Evolutionary conservation across 1,284 basidiomycete genomes (phyloP).

Genomic region (Trichosporon inkin): DNA sequence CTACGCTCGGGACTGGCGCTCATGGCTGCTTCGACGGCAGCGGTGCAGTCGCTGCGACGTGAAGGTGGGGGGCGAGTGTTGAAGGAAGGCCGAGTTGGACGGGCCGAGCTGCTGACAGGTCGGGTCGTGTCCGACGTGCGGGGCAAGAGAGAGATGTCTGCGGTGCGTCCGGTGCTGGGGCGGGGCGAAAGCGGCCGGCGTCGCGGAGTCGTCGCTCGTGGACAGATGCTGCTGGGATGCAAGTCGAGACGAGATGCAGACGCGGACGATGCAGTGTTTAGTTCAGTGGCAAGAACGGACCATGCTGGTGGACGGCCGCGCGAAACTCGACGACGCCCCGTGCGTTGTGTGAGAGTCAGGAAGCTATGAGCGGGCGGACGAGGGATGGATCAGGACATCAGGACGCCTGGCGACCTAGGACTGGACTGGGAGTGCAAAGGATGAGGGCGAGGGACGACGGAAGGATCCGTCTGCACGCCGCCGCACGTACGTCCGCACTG

Average conservation of each 20-base stretch:
- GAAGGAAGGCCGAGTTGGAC: not conserved
- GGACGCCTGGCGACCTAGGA: too few species aligned
- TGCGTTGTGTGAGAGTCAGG: constrained; percentile 3
- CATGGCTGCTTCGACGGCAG: not conserved
- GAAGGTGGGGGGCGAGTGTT: not conserved
- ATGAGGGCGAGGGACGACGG: constrained; percentile 3
- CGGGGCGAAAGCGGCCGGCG: too few species aligned
- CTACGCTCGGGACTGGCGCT: not conserved
- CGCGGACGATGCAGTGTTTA: constrained; percentile 5
- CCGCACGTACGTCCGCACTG: constrained; percentile 9
- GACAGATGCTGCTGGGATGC: not conserved
- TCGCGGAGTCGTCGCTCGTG: not conserved
- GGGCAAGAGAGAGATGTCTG: too few species aligned
- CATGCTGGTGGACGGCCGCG: not conserved
- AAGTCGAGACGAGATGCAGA: not conserved
- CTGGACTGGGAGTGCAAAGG: not conserved
- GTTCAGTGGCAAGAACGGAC: constrained; percentile 2
- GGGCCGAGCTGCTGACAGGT: too few species aligned
- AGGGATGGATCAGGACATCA: not conserved
- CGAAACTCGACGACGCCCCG: constrained; percentile 4
- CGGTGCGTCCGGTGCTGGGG: not conserved
- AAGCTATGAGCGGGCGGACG: not conserved
- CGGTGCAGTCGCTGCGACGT: not conserved
- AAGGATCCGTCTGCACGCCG: not conserved
- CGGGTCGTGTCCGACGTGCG: too few species aligned